phyloP scores from a whole-genome alignment of 2,329 filamentous ascomycete genomes.

The Fusarium papillatum region DNA sequence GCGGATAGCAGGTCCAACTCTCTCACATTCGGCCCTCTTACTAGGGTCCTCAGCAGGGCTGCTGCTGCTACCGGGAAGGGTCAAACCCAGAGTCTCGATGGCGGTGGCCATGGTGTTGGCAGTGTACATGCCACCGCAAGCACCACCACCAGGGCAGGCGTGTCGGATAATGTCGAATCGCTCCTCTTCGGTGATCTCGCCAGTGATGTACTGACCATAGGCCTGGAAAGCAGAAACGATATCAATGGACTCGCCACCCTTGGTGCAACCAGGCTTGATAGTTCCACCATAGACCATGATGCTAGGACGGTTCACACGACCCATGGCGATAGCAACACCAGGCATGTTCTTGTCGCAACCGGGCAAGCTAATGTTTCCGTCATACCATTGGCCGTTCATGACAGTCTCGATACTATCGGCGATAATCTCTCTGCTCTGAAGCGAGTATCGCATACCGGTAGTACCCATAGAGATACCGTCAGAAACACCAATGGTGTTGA shows the following conservation, averaged over 20 bases:
- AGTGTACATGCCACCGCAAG: conserved; percentile 91
- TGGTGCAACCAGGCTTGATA: conserved; percentile 91
- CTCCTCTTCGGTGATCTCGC: conserved; percentile 91
- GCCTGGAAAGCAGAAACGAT: conserved; percentile 99
- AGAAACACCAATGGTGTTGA: conserved; percentile 98
- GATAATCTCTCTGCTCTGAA: conserved; percentile 96
- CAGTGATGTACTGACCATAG: conserved; percentile 94
- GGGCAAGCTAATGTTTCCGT: conserved; percentile 95
- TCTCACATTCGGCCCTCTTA: conserved; percentile 81
- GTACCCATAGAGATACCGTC: conserved; percentile 99
- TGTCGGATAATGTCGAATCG: conserved; percentile 95
- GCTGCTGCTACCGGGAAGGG: conserved; percentile 85
- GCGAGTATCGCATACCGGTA: conserved; percentile 93
- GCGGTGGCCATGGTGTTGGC: conserved; percentile 95
- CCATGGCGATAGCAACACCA: conserved; percentile 93
- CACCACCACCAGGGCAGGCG: conserved; percentile 78
- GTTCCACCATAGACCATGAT: conserved; percentile 99
- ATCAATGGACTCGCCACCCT: conserved; percentile 83
- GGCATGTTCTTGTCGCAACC: conserved; percentile 99
- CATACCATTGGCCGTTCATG: conserved; percentile 99
- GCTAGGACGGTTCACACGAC: conserved; percentile 91
- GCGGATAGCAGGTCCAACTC: conserved; percentile 80
- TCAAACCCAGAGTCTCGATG: conserved; percentile 92
- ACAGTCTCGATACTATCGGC: conserved; percentile 99
- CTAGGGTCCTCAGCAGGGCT: conserved; percentile 80